Evolutionary conservation across 495 filamentous ascomycete genomes (phyloP).

Genomic region (Daldinia childiae): DNA sequence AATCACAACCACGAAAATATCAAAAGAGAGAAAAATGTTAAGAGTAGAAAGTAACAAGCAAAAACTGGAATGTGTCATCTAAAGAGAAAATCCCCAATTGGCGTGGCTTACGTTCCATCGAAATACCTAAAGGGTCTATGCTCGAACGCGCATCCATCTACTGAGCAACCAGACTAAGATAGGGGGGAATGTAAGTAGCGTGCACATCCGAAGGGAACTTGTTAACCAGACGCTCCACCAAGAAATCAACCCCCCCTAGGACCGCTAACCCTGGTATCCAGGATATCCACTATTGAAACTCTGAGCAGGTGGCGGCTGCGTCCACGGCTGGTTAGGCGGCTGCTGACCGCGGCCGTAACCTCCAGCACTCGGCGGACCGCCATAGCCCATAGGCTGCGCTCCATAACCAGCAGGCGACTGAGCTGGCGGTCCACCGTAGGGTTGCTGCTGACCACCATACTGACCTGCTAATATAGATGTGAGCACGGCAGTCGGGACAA

Average conservation of each 20-base stretch:
- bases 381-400: conserved; percentile 69
- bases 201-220: conserved; percentile 15
- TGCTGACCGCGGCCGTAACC: conserved; percentile 86
- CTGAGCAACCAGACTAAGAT: conserved; percentile 28
- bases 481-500: conserved; percentile 41
- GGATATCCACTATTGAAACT: conserved; percentile 68
- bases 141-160: conserved; percentile 16
- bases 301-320: conserved; percentile 65
- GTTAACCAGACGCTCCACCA: conserved; percentile 23
- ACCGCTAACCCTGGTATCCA: conserved; percentile 65
- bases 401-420: conserved; percentile 69
- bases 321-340: conserved; percentile 78
- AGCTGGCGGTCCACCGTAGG: conserved; percentile 62
- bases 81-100: conserved; percentile 35
- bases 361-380: conserved; percentile 74
- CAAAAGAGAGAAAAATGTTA: conserved; percentile 42
- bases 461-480: conserved; percentile 51
- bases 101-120: conserved; percentile 37
- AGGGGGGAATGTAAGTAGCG: conserved; percentile 22
- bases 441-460: conserved; percentile 62
- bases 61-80: conserved; percentile 43
- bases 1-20: conserved; percentile 48
- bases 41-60: conserved; percentile 43
- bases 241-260: conserved; percentile 14
- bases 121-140: conserved; percentile 24